Evolutionary conservation across 2,329 filamentous ascomycete species (phyloP).

Genomic region (Amauroascus niger): DNA sequence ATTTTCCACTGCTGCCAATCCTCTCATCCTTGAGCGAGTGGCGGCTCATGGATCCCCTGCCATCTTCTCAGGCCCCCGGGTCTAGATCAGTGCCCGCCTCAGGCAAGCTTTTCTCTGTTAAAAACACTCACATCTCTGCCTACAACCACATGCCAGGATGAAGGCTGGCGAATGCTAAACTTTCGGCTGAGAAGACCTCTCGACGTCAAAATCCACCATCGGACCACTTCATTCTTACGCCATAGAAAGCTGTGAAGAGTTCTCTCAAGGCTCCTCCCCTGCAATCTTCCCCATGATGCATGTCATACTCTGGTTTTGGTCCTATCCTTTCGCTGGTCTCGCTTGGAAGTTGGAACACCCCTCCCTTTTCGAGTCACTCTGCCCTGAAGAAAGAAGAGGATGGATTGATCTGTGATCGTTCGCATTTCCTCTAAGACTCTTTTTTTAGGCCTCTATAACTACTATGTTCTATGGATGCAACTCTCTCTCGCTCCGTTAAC

Average conservation of each 20-base stretch:
- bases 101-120: no score
- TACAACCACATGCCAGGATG: not conserved
- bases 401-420: not conserved
- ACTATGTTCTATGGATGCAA: not conserved
- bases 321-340: not conserved
- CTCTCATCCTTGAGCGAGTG: no score
- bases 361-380: not conserved
- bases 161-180: no score
- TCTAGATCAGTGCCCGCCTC: no score
- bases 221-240: no score
- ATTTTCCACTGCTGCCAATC: no score
- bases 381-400: not conserved
- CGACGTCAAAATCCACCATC: not conserved
- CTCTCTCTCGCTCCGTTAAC: not conserved
- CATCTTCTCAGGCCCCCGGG: no score
- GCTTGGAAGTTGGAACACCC: not conserved
- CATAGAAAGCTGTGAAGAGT: no score
- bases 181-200: slow-evolving; percentile 1
- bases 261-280: not conserved
- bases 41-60: no score
- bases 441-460: not conserved
- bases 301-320: not conserved
- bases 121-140: not conserved
- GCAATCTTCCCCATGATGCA: not conserved
- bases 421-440: not conserved